phyloP scores from a whole-genome alignment of 2,329 filamentous ascomycete species.

The Colletotrichum cordylinicola region DNA sequence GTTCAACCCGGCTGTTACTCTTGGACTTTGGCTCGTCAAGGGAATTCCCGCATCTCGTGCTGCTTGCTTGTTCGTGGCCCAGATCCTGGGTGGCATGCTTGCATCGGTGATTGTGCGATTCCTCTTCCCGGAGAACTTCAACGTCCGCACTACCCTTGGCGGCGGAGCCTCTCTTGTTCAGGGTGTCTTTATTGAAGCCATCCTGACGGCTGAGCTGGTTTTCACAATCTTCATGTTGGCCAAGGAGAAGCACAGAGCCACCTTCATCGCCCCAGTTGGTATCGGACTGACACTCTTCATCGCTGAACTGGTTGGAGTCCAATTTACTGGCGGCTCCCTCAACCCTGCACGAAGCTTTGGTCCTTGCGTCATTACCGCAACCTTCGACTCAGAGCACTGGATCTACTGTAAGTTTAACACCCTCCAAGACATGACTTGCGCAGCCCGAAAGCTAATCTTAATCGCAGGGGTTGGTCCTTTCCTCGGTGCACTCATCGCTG shows the following conservation, averaged over 20 bases:
- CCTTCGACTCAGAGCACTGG: constrained; percentile 51
- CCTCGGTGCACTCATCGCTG: constrained; percentile 38
- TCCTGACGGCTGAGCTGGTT: constrained; percentile 52
- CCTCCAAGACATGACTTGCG: constrained; percentile 29
- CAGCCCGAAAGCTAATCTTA: not conserved
- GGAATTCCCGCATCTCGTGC: constrained; percentile 52
- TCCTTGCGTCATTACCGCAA: constrained; percentile 46
- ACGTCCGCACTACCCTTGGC: constrained; percentile 45
- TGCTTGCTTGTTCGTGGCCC: constrained; percentile 52
- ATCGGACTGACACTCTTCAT: constrained; percentile 54
- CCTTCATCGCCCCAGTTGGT: constrained; percentile 53
- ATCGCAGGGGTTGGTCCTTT: constrained; percentile 37
- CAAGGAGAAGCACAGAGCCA: constrained; percentile 53
- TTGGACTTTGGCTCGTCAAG: constrained; percentile 57
- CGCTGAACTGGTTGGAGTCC: constrained; percentile 49
- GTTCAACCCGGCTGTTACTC: constrained; percentile 47
- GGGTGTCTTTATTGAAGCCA: constrained; percentile 55
- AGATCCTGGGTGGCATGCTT: constrained; percentile 52
- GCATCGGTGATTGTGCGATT: constrained; percentile 46
- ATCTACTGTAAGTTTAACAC: constrained; percentile 46
- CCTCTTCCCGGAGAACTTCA: constrained; percentile 49
- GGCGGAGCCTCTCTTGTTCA: constrained; percentile 45
- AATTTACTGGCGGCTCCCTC: constrained; percentile 53
- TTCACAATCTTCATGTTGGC: constrained; percentile 59
- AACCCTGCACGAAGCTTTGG: constrained; percentile 54